Conservation (phyloP, 2,329 filamentous ascomycete species). For the Septoria linicola region DNA sequence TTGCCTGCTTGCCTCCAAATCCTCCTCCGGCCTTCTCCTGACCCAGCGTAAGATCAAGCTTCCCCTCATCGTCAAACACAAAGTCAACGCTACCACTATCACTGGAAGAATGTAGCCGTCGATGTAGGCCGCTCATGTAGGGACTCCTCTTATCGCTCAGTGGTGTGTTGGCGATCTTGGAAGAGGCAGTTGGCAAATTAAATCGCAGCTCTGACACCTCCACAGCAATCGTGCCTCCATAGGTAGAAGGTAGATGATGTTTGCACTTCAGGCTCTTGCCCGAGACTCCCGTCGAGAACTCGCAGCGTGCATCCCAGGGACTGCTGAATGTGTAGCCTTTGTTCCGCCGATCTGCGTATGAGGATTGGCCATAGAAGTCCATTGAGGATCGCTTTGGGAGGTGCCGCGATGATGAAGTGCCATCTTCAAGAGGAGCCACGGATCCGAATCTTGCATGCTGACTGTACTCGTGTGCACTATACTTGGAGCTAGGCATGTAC, state of each 20-base stretch:
- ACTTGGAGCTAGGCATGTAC: conserved; percentile 49
- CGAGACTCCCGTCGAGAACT: conserved; percentile 75
- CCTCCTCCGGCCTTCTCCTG: conserved; percentile 84
- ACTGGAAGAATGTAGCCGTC: conserved; percentile 12
- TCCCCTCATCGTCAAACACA: conserved; percentile 39
- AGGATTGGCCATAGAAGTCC: conserved; percentile 3
- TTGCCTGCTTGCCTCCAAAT: conserved; percentile 79
- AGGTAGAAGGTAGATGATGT: conserved; percentile 35
- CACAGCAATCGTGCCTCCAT: conserved; percentile 37
- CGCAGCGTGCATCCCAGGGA: conserved; percentile 84
- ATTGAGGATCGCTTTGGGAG: background rate
- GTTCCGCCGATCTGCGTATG: conserved; percentile 51
- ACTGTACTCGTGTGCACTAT: conserved; percentile 42
- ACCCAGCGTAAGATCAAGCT: conserved; percentile 72
- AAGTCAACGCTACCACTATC: conserved; percentile 25
- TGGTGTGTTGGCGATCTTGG: conserved; percentile 29
- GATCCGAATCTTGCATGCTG: conserved; percentile 32
- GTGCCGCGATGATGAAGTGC: conserved; percentile 1
- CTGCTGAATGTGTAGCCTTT: conserved; percentile 72
- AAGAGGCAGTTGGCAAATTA: conserved; percentile 67
- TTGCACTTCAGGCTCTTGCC: conserved; percentile 55
- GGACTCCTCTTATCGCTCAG: conserved; percentile 35
- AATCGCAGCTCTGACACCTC: conserved; percentile 83
- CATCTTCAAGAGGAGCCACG: conserved; percentile 8
- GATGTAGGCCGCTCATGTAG: conserved; percentile 25